Base-by-base conservation (phyloP, 345 rosid genomes). In the Aquilaria yunnanensis region DNA sequence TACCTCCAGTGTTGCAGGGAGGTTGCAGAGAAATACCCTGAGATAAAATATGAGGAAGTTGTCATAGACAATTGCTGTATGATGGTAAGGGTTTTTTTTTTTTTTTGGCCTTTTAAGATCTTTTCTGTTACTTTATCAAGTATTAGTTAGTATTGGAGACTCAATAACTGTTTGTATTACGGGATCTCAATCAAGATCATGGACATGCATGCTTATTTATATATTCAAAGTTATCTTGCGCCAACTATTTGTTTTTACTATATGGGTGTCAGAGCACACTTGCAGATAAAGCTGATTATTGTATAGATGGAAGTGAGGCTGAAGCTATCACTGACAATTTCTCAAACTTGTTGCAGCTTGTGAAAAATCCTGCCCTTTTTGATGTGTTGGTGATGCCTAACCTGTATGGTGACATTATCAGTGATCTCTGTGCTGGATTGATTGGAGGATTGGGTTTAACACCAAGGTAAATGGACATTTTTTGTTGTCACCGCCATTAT, bases 351-450 rank as follows among this genome's bases (percentile, higher is more conserved):
- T 2, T 54, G 56, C 89, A 95, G 99, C 99, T 95, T 78, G 98
- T 92, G 78, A 95, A 92, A 80, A 95, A 92, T 78, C 99, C 99
- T 43, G 85, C 96, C 0, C 79, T 87, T n/a, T 95, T 95, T 77
- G 99, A 95, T 78, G 99, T 95, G 11, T 68, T 95, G 80, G 98
- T 95, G 78, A 95, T 95, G 99, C 99, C 99, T 58, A 95, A 95
- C 70, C 98, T 91, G 3, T 95, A 95, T 63, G 98, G 99, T 69
- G 99, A 95, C 80, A 95, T 95, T 57, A 95, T 95, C 72, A 95
- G 99, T 46, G 99, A 95, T 52, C 81, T 95, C 69, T 95, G 99
- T 55, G 99, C 99, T 8, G 98, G 97, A 30, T 75, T 95, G 73
- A 74, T 95, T 43, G 99, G 99, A 51, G 99, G 99, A 47, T 77